Evolutionary conservation across 805 yeast species (phyloP).

Genomic region (Zygosaccharomyces gambellarensis): DNA sequence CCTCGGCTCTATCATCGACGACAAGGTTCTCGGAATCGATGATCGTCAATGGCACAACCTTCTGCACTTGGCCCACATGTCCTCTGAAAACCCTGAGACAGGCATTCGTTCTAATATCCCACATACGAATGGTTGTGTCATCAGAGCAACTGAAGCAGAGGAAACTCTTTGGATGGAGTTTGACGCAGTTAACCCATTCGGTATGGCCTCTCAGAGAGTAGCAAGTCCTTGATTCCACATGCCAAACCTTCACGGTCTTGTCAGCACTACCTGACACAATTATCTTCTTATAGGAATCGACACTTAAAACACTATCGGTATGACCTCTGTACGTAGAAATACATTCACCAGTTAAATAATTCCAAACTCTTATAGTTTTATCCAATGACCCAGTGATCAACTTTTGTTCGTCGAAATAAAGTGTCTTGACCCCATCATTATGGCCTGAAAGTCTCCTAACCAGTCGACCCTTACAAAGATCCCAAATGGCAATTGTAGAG

Average conservation of each 20-base stretch:
- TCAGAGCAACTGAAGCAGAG: conserved; percentile 86
- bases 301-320: conserved; percentile 75
- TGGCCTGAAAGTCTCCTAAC: conserved; percentile 83
- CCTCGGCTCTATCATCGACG: conserved; percentile 34
- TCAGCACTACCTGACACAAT: conserved; percentile 95
- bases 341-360: conserved; percentile 89
- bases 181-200: conserved; percentile 88
- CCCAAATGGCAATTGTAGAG: conserved; percentile 90
- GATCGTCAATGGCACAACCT: conserved; percentile 78
- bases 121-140: conserved; percentile 88
- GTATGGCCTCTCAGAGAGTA: conserved; percentile 89
- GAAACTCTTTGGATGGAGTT: conserved; percentile 71
- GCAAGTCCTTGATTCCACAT: conserved; percentile 88
- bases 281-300: conserved; percentile 73
- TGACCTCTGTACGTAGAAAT: conserved; percentile 93
- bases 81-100: conserved; percentile 78
- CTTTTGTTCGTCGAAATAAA: conserved; percentile 84
- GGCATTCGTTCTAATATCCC: conserved; percentile 81
- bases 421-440: conserved; percentile 75
- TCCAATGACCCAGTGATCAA: conserved; percentile 90
- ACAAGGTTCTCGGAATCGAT: conserved; percentile 55
- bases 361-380: conserved; percentile 91
- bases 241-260: conserved; percentile 88
- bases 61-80: conserved; percentile 91
- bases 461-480: conserved; percentile 70